Conservation (phyloP, 176 grass and related monocot genomes). For the Leersia perrieri region DNA sequence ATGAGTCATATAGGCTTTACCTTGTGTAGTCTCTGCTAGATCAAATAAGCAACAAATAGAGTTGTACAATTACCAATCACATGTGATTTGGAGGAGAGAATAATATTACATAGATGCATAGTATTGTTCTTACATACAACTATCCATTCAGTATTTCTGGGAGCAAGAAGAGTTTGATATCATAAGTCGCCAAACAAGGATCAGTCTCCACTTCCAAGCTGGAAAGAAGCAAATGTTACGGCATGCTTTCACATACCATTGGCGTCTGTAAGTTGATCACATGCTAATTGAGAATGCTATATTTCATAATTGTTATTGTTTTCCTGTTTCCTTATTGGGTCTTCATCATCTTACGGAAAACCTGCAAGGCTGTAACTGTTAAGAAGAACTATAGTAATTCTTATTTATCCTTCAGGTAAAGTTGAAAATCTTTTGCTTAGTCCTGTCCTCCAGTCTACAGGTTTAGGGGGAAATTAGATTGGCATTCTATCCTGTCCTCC, state of each 20-base stretch:
- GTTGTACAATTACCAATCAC: background rate
- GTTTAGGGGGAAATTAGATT: background rate
- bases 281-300: constrained; percentile 25
- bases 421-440: background rate
- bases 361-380: background rate
- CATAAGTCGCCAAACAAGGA: constrained; percentile 76
- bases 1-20: background rate
- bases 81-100: background rate
- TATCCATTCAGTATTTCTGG: constrained; percentile 73
- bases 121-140: constrained; percentile 7
- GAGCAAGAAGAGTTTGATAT: constrained; percentile 98
- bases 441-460: background rate
- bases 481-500: background rate
- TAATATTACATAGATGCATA: background rate
- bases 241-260: constrained; percentile 92
- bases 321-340: background rate
- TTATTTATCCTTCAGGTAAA: background rate
- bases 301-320: constrained; percentile 13
- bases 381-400: background rate
- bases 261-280: constrained; percentile 80
- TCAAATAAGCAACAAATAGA: background rate
- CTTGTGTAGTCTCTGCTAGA: background rate
- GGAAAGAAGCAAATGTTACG: constrained; percentile 73
- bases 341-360: background rate
- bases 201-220: constrained; percentile 89